Evolutionary conservation across 768 basidiomycete genomes (phyloP).

Genomic region (Daedaleopsis nitida): DNA sequence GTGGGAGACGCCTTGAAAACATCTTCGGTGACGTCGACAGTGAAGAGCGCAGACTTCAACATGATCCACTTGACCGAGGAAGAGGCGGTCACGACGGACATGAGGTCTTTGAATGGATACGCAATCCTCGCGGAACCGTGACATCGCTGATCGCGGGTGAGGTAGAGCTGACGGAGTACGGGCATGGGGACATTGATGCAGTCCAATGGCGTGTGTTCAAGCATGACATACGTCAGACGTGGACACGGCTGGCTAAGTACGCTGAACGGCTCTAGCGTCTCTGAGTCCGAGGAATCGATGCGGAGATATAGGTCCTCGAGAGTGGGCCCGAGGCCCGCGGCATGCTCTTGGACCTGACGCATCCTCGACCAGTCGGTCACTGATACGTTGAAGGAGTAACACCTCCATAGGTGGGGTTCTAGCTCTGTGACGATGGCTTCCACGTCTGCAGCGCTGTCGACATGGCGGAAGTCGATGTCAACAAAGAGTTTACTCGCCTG

Average conservation of each 20-base stretch:
- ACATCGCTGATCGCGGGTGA: constrained; percentile 30
- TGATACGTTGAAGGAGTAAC: constrained; percentile 33
- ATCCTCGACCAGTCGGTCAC: constrained; percentile 31
- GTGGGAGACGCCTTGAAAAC: constrained; percentile 25
- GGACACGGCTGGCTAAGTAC: constrained; percentile 30
- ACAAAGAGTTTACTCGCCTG: constrained; percentile 31
- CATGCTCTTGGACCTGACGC: constrained; percentile 26
- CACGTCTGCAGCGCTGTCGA: constrained; percentile 26
- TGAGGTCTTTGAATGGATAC: constrained; percentile 30
- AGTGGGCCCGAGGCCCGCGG: constrained; percentile 25
- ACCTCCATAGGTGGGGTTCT: constrained; percentile 31
- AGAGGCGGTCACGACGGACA: constrained; percentile 14
- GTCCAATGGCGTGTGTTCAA: constrained; percentile 33
- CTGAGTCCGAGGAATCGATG: constrained; percentile 29
- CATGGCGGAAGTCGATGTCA: constrained; percentile 31
- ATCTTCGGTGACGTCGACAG: constrained; percentile 27
- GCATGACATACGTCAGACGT: constrained; percentile 26
- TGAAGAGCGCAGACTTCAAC: constrained; percentile 29
- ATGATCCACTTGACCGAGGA: constrained; percentile 29
- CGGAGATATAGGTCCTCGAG: constrained; percentile 33
- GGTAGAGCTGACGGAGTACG: constrained; percentile 24
- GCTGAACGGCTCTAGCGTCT: constrained; percentile 29
- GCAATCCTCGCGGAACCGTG: constrained; percentile 15
- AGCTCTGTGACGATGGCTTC: constrained; percentile 28
- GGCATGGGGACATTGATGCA: constrained; percentile 29